These are phyloP conservation scores for Passiflora organensis DNA, from an alignment of 345 rosid genomes.

Conservation along the genomic window DNA sequence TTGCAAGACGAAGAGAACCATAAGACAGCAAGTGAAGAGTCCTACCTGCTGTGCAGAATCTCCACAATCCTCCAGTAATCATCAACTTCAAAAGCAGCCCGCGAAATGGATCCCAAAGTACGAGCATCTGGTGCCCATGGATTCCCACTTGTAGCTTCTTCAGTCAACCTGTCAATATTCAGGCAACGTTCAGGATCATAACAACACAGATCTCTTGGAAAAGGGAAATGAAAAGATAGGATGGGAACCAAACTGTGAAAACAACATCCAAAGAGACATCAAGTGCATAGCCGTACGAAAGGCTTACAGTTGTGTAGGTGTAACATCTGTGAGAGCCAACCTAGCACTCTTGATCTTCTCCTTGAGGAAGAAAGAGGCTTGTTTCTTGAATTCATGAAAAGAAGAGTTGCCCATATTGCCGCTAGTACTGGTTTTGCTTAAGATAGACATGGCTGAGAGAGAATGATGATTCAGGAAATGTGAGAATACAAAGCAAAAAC, in stretches of 20 bases:
- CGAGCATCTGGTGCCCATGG: slow-evolving; percentile 60
- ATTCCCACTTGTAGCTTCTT: slow-evolving; percentile 70
- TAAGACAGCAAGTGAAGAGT: neutral
- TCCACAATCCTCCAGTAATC: slow-evolving; percentile 75
- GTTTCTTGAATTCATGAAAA: slow-evolving; percentile 75
- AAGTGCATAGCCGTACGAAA: no score
- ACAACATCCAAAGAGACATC: no score
- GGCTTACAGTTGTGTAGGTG: slow-evolving; percentile 60
- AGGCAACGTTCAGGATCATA: no score
- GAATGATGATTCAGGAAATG: no score
- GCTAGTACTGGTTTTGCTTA: slow-evolving; percentile 43
- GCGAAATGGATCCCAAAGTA: slow-evolving; percentile 65
- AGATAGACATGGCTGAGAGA: slow-evolving; percentile 60
- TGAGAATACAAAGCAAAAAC: no score
- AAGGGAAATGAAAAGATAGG: neutral
- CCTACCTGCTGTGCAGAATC: slow-evolving; percentile 77
- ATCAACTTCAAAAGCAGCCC: slow-evolving; percentile 89
- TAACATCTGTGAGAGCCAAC: slow-evolving; percentile 82
- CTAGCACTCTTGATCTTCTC: slow-evolving; percentile 91
- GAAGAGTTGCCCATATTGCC: slow-evolving; percentile 46
- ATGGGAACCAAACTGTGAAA: neutral
- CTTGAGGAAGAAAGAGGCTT: slow-evolving; percentile 87
- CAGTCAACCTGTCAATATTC: slow-evolving; percentile 50
- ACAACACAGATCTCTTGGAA: neutral
- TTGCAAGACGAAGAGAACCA: neutral